phyloP scores from a whole-genome alignment of 257 asterid genomes.

The Solanum paucissectum region DNA sequence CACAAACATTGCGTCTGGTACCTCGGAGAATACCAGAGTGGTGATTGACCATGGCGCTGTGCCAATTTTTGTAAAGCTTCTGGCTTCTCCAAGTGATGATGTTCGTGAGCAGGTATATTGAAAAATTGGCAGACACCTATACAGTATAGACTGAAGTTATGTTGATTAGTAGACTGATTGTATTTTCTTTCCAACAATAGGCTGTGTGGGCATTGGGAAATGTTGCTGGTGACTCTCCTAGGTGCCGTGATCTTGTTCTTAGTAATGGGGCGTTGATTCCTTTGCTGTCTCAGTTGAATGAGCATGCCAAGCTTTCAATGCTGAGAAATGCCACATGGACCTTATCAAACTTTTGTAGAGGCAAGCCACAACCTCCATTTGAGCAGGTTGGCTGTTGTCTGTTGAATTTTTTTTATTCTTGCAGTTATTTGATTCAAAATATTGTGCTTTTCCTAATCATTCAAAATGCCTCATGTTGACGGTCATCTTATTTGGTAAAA shows the following conservation, averaged over 20 bases:
- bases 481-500: background rate
- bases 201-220: slow-evolving; percentile 98
- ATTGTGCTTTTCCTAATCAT: background rate
- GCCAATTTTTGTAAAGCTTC: slow-evolving; percentile 74
- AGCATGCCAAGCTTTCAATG: slow-evolving; percentile 78
- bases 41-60: slow-evolving; percentile 88
- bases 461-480: background rate
- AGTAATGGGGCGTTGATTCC: slow-evolving; percentile 72
- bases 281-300: slow-evolving; percentile 72
- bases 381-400: slow-evolving; percentile 54
- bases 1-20: slow-evolving; percentile 93
- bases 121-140: background rate
- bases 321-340: slow-evolving; percentile 98
- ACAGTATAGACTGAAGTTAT: background rate
- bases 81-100: slow-evolving; percentile 81
- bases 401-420: background rate
- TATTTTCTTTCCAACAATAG: slow-evolving; percentile 16
- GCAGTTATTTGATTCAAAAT: background rate
- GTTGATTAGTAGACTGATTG: background rate
- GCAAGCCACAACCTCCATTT: slow-evolving; percentile 93
- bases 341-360: slow-evolving; percentile 87
- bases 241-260: slow-evolving; percentile 88
- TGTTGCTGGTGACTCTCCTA: slow-evolving; percentile 92
- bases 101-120: slow-evolving; percentile 84
- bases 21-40: slow-evolving; percentile 83